A percentile compares a stretch with the other conserved stretches of the same genome.
phyloP scores from a whole-genome alignment of 441 rosid genomes.

The Adansonia grandidieri region DNA sequence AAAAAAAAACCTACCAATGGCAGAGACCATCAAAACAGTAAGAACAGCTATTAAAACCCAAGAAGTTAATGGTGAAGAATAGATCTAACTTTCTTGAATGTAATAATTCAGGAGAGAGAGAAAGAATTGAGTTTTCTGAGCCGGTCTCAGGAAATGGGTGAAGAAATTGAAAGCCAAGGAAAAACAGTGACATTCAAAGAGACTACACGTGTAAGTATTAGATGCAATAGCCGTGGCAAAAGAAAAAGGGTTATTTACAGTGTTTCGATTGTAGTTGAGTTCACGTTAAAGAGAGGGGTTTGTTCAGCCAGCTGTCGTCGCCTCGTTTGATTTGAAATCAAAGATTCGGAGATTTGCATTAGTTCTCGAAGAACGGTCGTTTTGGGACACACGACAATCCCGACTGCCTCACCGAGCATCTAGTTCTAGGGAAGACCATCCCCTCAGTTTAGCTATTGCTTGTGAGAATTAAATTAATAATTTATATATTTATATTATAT shows the following conservation, averaged over 20 bases:
- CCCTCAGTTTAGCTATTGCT: background rate
- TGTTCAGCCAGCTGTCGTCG: background rate
- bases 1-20: background rate
- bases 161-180: conserved; percentile 27
- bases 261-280: conserved; percentile 17
- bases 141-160: conserved; percentile 33
- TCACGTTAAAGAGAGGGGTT: background rate
- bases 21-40: background rate
- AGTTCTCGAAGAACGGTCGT: background rate
- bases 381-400: conserved; percentile 3
- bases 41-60: background rate
- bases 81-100: conserved; percentile 19
- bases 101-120: conserved; percentile 22
- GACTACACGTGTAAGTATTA: conserved; percentile 9
- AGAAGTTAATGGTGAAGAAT: background rate
- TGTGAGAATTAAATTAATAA: too few relatives aligned
- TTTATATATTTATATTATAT: too few relatives aligned
- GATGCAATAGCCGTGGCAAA: background rate
- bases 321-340: background rate
- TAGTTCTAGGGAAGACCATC: background rate
- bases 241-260: background rate
- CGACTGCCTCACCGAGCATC: background rate
- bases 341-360: background rate
- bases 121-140: conserved; percentile 3
- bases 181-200: background rate